A percentile compares a stretch with the other conserved stretches of the same genome.
Evolutionary conservation across 2,329 filamentous ascomycete genomes (phyloP).

Genomic region (Thermothelomyces thermophilus): DNA sequence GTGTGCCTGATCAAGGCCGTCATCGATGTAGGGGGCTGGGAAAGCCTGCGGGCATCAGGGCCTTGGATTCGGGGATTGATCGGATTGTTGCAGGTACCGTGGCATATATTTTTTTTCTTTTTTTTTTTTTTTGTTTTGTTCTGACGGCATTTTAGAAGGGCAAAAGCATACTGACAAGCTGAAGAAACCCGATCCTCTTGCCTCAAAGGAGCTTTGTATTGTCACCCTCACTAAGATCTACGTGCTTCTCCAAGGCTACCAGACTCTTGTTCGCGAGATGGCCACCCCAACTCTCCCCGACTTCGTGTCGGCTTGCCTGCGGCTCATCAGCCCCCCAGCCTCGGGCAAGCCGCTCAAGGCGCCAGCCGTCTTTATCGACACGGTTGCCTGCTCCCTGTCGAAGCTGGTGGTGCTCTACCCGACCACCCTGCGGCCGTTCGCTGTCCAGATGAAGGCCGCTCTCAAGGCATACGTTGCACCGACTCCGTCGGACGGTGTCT

Average conservation of each 20-base stretch:
- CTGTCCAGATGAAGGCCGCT: slow-evolving; percentile 58
- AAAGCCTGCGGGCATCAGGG: slow-evolving; percentile 64
- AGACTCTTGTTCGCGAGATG: slow-evolving; percentile 78
- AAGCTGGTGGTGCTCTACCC: slow-evolving; percentile 73
- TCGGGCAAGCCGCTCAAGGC: slow-evolving; percentile 35
- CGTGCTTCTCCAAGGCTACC: slow-evolving; percentile 71
- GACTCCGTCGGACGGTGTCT: slow-evolving; percentile 45
- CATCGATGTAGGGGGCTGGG: slow-evolving; percentile 78
- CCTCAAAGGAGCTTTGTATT: slow-evolving; percentile 69
- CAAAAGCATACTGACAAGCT: slow-evolving; percentile 21
- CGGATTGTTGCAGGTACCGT: slow-evolving; percentile 61
- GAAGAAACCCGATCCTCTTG: slow-evolving; percentile 69
- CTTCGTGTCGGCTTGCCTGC: slow-evolving; percentile 68
- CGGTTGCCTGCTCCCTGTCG: slow-evolving; percentile 63
- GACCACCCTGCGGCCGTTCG: slow-evolving; percentile 73
- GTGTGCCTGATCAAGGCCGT: slow-evolving; percentile 72
- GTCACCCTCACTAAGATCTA: slow-evolving; percentile 79
- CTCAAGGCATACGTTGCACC: slow-evolving; percentile 57
- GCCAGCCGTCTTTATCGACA: slow-evolving; percentile 51
- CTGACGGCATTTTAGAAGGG: neutral
- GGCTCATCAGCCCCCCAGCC: slow-evolving; percentile 48
- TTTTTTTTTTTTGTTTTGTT: neutral
- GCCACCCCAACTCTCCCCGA: slow-evolving; percentile 72
- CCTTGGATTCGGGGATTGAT: slow-evolving; percentile 75
- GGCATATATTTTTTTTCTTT: neutral